Conservation (phyloP, 768 basidiomycete species). For the Boletus rubropictus region DNA sequence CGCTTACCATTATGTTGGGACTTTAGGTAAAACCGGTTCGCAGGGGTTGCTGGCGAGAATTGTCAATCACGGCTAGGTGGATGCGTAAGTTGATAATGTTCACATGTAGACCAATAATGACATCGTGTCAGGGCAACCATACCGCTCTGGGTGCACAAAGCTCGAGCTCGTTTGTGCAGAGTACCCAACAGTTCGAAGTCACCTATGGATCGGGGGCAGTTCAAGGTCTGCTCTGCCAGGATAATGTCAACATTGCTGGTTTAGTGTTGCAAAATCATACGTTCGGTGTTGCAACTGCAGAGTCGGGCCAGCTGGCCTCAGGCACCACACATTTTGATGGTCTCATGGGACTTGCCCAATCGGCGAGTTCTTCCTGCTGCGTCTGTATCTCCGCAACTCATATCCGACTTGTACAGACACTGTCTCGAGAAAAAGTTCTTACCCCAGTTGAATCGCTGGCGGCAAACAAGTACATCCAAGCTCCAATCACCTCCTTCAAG, state of each 20-base stretch:
- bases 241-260: conserved; percentile 60
- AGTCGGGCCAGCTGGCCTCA: conserved; percentile 57
- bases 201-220: conserved; percentile 69
- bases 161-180: conserved; percentile 58
- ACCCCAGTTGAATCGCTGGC: conserved; percentile 75
- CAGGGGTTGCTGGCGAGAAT: conserved; percentile 49
- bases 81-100: conserved; percentile 33
- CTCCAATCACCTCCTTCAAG: conserved; percentile 74
- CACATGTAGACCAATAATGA: conserved; percentile 10
- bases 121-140: conserved; percentile 50
- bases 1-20: neutral
- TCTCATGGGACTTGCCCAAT: conserved; percentile 72
- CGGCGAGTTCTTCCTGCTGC: conserved; percentile 38
- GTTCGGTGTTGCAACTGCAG: conserved; percentile 60
- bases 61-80: conserved; percentile 41
- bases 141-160: conserved; percentile 55
- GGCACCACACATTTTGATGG: conserved; percentile 56
- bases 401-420: conserved; percentile 29
- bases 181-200: conserved; percentile 47
- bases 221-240: conserved; percentile 56
- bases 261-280: conserved; percentile 51
- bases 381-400: neutral
- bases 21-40: neutral
- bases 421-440: conserved; percentile 57
- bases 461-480: conserved; percentile 46